Base-by-base conservation (phyloP, 1,139 yeast genomes). In the Geotrichum citri-aurantii region DNA sequence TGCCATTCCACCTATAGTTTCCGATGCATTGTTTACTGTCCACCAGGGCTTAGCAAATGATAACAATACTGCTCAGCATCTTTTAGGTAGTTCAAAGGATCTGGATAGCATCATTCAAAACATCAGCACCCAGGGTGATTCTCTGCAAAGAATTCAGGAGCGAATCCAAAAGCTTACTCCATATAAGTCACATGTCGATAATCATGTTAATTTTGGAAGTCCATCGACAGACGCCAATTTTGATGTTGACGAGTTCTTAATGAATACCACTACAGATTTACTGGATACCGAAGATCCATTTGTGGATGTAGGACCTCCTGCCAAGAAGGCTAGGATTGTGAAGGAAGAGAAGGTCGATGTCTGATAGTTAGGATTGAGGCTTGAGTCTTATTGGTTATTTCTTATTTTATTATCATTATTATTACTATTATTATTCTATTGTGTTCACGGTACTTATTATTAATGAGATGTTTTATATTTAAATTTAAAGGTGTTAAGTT, bases 61-160 rank as follows among this genome's bases (percentile, higher is more conserved):
- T 47, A 50, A 57, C 37, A 40, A 23, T 17, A 53, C 56, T 6
- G 56, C 54, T 11, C 46, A 53, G 27, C 56, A 52, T 8, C 48
- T 68, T 17, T 59, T 62, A 14, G 68, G 68, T 19, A 61, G 51
- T 31, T 48, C 55, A n/a, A 49, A 56, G 11, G 58, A 50, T 14
- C 37, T 59, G 8, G 59, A 59, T n/a, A 47, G 54, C 24, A 57
- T 59, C 31, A 50, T 58, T 10, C 55, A 52, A 14, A 56, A 49
- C 31, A 57, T 73, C 29, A 70, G 68, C 12, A 54, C 64, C 27
- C 74, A 73, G 52, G 75, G 70, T 26, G 60, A 59, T 40, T 66
- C 73, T 3, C 62, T 73, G 26, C 71, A 71, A 59, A 68, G 65
- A 47, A 72, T 74, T 6, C 73, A 72, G 58, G 74, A 73, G 47